Evolutionary conservation across 1,139 yeast genomes (phyloP).

Genomic region (Candida sojae): DNA sequence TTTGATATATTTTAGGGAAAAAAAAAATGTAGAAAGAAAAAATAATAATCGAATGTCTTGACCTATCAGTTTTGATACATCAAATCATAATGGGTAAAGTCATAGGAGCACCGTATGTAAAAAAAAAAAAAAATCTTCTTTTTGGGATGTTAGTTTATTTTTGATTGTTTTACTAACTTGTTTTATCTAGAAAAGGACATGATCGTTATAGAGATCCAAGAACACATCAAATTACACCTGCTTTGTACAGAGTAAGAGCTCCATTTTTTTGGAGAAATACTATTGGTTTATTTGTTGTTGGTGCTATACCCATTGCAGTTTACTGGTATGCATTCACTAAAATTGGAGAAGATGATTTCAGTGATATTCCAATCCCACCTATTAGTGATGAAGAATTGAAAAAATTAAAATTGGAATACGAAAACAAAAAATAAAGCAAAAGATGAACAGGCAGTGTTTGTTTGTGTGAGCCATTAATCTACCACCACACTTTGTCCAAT

Average conservation of each 20-base stretch:
- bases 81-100: constrained; percentile 13
- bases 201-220: constrained; percentile 66
- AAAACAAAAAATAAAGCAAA: constrained; percentile 32
- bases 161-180: constrained; percentile 14
- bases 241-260: constrained; percentile 82
- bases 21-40: not conserved
- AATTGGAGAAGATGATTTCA: constrained; percentile 80
- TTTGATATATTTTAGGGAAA: no score
- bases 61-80: not conserved
- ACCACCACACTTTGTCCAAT: no score
- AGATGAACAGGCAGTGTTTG: not conserved
- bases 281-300: constrained; percentile 56
- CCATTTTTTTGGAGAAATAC: constrained; percentile 84
- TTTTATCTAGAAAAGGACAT: constrained; percentile 26
- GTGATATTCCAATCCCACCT: constrained; percentile 92
- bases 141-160: no score
- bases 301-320: constrained; percentile 67
- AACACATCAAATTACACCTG: constrained; percentile 91
- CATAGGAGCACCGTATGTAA: constrained; percentile 17
- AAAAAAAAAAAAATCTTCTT: not conserved
- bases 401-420: constrained; percentile 69
- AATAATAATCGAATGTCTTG: not conserved
- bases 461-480: no score
- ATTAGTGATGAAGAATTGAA: constrained; percentile 75
- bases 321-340: constrained; percentile 73